A percentile compares a stretch with the other conserved stretches of the same genome.
Evolutionary conservation across 768 basidiomycete genomes (phyloP).

Genomic region (Hygrocybe punicea): DNA sequence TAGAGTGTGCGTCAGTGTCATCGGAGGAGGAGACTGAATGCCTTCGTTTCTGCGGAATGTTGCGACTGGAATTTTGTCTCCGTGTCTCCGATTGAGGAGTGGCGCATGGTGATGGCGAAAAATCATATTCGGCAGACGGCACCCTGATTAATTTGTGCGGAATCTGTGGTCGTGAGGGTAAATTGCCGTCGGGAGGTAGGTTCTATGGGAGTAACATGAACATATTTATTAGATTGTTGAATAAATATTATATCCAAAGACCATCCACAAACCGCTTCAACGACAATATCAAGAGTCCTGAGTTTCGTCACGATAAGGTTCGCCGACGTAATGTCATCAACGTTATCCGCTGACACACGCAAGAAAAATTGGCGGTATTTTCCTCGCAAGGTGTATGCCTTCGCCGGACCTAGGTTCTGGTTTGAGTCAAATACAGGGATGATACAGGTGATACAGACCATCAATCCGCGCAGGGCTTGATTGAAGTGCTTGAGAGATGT

Average conservation of each 20-base stretch:
- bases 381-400: constrained; percentile 62
- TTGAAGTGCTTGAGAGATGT: constrained; percentile 59
- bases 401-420: constrained; percentile 53
- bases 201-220: constrained; percentile 2
- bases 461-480: constrained; percentile 63
- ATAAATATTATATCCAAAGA: not conserved
- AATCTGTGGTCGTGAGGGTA: constrained; percentile 2
- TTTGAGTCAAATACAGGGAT: constrained; percentile 5
- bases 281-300: constrained; percentile 53
- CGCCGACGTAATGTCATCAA: constrained; percentile 49
- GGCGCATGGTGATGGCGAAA: not conserved
- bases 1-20: not conserved
- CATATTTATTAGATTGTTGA: not conserved
- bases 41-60: not conserved
- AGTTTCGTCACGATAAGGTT: constrained; percentile 55
- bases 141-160: not conserved
- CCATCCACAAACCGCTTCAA: constrained; percentile 51
- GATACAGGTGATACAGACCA: constrained; percentile 39
- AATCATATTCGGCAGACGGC: not conserved
- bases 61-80: not conserved
- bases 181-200: constrained; percentile 1
- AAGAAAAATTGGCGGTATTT: constrained; percentile 68
- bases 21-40: not conserved
- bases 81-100: not conserved
- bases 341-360: constrained; percentile 53